Base-by-base conservation (phyloP, 2,329 filamentous ascomycete species). In the Neonectria neomacrospora region DNA sequence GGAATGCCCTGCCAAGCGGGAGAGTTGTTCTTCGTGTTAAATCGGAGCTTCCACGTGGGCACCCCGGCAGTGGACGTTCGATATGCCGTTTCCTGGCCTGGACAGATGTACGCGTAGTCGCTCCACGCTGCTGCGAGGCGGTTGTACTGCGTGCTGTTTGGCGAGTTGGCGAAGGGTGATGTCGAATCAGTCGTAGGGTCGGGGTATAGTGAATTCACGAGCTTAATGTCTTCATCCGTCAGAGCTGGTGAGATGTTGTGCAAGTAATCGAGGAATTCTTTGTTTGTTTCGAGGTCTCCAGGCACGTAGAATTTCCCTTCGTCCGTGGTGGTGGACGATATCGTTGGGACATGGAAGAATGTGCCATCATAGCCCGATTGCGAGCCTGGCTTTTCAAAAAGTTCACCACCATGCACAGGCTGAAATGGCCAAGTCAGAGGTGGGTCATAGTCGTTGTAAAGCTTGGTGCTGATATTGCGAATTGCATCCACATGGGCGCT, bases 371-470 rank as follows among this genome's bases (percentile, higher is more conserved):
- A 74, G 48, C 71, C 78, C 63, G 70, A 79, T 63, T 68, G 77
- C 0, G 82, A 83, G 18, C 82, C 82, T 5, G 78, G 75, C 57
- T 82, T 83, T 66, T 84, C 82, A 3, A 84, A 74, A 0, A 84
- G 60, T 0, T 79, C 79, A 0, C 81, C 82, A 0, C 81, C 80
- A 0, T 81, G 80, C 0, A 79, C 78, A 1, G 82, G 82, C 54
- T 84, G 82, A 71, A 81, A 85, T 0, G 82, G 82, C 82, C 82
- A 84, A 0, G 80, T 83, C 26, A 81, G 71, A 39, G 76, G 76
- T 16, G 77, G 76, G 5, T 79, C 70, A 4, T 79, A 78, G 0
- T 78, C 75, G 2, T 75, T 69, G 58, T 78, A 83, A 3, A 83
- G 58, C 20, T 76, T 75, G 0, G 75, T 74, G 37, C 80, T 81